Percentiles rank a stretch among this genome's conserved stretches.
Evolutionary conservation across 805 yeast species (phyloP).

Genomic region (Myxozyma melibiosi): DNA sequence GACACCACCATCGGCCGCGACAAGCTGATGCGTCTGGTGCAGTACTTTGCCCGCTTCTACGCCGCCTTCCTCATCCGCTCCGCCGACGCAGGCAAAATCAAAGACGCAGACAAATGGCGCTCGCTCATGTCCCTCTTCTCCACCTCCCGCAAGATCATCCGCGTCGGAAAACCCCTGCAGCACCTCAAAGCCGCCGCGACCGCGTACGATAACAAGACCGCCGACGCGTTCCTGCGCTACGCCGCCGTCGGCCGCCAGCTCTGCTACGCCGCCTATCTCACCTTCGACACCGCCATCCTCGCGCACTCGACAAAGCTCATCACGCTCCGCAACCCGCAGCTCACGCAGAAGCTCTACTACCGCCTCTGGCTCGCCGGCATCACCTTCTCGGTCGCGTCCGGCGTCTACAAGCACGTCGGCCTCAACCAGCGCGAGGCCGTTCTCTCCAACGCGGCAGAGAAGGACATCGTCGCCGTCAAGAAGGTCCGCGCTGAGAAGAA

Average conservation of each 20-base stretch:
- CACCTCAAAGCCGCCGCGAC: slow-evolving; percentile 70
- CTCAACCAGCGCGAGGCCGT: slow-evolving; percentile 45
- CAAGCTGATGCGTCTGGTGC: slow-evolving; percentile 74
- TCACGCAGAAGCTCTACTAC: slow-evolving; percentile 59
- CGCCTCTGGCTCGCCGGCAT: slow-evolving; percentile 80
- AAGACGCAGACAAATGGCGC: slow-evolving; percentile 53
- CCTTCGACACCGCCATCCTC: slow-evolving; percentile 46
- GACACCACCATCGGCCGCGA: slow-evolving; percentile 78
- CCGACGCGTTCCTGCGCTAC: slow-evolving; percentile 58
- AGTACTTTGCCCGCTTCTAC: slow-evolving; percentile 76
- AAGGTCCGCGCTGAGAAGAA: slow-evolving; percentile 48
- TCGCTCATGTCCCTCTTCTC: slow-evolving; percentile 64
- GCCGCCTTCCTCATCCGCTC: slow-evolving; percentile 60
- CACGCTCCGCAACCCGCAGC: slow-evolving; percentile 45
- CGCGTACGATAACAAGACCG: slow-evolving; percentile 68
- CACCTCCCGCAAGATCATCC: slow-evolving; percentile 76
- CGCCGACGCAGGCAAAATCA: slow-evolving; percentile 51
- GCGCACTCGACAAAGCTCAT: slow-evolving; percentile 51
- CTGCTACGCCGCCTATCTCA: slow-evolving; percentile 42
- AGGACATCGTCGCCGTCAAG: slow-evolving; percentile 45
- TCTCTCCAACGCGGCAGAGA: slow-evolving; percentile 41
- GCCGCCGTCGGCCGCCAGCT: slow-evolving; percentile 44
- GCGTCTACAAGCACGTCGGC: slow-evolving; percentile 56
- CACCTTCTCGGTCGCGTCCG: slow-evolving; percentile 61
- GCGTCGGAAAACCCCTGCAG: slow-evolving; percentile 76